Evolutionary conservation across 345 rosid species (phyloP), one percentile per base, ranked within the genome.

Genomic region (Aquilaria sinensis): DNA sequence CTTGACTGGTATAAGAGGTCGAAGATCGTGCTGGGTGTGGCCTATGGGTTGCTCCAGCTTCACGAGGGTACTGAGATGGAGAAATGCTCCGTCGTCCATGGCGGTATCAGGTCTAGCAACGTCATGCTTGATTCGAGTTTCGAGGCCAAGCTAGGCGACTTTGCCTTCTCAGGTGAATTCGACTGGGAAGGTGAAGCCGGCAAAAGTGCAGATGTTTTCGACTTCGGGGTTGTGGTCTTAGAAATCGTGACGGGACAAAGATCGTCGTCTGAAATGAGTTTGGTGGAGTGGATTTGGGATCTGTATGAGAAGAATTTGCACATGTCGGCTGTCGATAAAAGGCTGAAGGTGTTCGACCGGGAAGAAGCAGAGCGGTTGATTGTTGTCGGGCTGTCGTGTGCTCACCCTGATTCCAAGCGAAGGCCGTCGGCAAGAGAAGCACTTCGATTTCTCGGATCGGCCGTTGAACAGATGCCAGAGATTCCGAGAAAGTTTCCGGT

Each of bases 51-150:
- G 31, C 70, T 75, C 2, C 82, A 83, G 53, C 86, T 88, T 23
- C 85, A 88, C 5, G 88, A 82, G 67, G 43, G 43, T 1, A 3
- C 43, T 2, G 87, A 83, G 60, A 77, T 88, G 84, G 85, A 89
- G 49, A 81, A 79, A 52, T 84, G 89, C 23, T 37, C 43, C 43
- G 87, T 86, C 12, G 70, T 85, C 6, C 90, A 85, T 7, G 57
- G 90, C 41, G 87, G 83, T 56, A 75, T 89, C 48, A 86, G 86
- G 61, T 74, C 90, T 1, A 86, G 87, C 62, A 86, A 86, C 4
- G 63, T 89, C 37, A 79, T 86, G 86, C 74, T 88, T 0, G 90
- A 85, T 65, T 77, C 88, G 0, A 66, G 59, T 47, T 85, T 85
- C 65, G 77, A 73, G 15, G 86, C 64, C 61, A 88, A 82, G 75